Evolutionary conservation across 352 stramenopile genomes (phyloP), one percentile per base, ranked within the genome.

Genomic region (Pythium aristosporum): DNA sequence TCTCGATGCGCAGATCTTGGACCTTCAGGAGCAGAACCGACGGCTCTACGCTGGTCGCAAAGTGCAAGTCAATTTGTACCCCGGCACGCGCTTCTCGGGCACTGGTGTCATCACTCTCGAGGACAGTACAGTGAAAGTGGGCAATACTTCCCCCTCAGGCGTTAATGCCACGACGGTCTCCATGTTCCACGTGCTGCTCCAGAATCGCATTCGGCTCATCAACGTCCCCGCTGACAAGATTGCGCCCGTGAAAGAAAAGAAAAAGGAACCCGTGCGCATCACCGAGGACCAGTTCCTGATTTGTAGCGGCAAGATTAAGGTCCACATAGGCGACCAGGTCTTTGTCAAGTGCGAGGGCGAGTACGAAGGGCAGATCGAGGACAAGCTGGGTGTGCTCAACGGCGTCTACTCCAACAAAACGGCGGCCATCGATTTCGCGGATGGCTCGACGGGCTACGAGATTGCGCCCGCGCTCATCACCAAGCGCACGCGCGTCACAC

Each of bases 291-390:
- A 89, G 51, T 92, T 79, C 42, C 68, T 92, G 21, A 43, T 88
- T 6, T 90, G 83, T 57, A 70, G 53, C 48, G 73, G 71, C 52
- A 89, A 90, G 61, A 55, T 72, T 1, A 88, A 86, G 51, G 81
- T 90, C 12, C 80, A 85, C 67, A 90, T 92, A 30, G 83, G 83
- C n/a, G 83, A 92, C 50, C 83, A 90, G 58, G 80, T 92, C 12
- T 79, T 82, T 36, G 83, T 90, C 54, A 79, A 83, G 47, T 89
- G 77, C 52, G 75, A 82, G 37, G 73, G 74, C 23, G 80, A 90
- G 25, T 67, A 75, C 37, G 79, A 87, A 36, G 74, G 66, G 39
- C 51, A 75, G 28, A 59, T 72, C 4, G 80, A 90, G 61, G 77
- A 90, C 25, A 92, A 90, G 46, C 53, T 90, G 18, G 83, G 83